phyloP scores from a whole-genome alignment of 179 eudicot species.

The Beta corolliflora region DNA sequence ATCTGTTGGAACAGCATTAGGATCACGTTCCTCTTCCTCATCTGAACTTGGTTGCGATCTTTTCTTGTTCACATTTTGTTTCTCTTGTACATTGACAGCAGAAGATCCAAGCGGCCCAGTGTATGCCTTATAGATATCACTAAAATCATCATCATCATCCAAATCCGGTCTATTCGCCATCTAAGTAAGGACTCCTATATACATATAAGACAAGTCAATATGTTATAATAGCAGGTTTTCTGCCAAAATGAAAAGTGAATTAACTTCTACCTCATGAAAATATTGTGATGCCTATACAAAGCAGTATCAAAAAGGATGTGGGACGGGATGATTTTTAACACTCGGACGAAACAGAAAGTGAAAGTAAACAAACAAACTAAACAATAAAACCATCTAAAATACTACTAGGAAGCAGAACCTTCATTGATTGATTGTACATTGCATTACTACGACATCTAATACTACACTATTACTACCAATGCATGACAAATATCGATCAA shows the following conservation, averaged over 20 bases:
- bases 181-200: neutral
- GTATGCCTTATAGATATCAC: constrained; percentile 91
- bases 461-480: too few species aligned
- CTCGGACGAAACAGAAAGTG: too few species aligned
- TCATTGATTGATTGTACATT: too few species aligned
- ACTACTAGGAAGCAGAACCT: too few species aligned
- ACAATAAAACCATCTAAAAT: too few species aligned
- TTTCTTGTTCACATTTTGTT: constrained; percentile 45
- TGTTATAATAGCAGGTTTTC: neutral
- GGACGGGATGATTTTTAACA: too few species aligned
- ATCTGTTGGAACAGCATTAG: constrained; percentile 98
- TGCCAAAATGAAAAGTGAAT: neutral
- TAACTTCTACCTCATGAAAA: too few species aligned
- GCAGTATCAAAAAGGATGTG: too few species aligned
- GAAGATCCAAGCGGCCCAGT: constrained; percentile 83
- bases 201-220: neutral
- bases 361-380: too few species aligned
- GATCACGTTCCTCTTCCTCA: constrained; percentile 91
- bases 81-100: constrained; percentile 51
- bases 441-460: too few species aligned
- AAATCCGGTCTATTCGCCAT: constrained; percentile 75
- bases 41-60: constrained; percentile 69
- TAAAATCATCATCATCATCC: constrained; percentile 91
- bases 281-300: too few species aligned
- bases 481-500: too few species aligned